These are phyloP conservation scores for Rhizopogon salebrosus DNA, from an alignment of 768 basidiomycete genomes.

Conservation along the genomic window DNA sequence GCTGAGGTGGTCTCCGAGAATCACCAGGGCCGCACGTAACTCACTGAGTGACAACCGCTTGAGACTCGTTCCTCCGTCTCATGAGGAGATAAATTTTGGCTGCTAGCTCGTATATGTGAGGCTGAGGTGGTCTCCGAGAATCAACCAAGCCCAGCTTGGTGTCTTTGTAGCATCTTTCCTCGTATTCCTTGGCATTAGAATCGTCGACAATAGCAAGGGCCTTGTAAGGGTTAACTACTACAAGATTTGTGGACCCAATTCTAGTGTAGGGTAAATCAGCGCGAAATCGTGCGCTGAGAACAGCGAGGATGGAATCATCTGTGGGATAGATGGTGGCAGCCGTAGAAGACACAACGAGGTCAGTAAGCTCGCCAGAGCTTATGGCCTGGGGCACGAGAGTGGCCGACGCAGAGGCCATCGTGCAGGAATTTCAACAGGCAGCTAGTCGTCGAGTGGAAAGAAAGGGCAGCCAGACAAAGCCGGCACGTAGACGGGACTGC, in stretches of 20 bases:
- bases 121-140: conserved; percentile 39
- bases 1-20: conserved; percentile 39
- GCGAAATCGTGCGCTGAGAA: conserved; percentile 53
- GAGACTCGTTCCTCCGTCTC: conserved; percentile 48
- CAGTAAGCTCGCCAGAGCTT: conserved; percentile 42
- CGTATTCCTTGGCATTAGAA: conserved; percentile 51
- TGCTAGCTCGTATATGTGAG: conserved; percentile 61
- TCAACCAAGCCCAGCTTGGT: conserved; percentile 36
- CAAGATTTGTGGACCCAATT: conserved; percentile 41
- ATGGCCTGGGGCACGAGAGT: conserved; percentile 31
- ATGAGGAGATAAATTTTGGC: conserved; percentile 55
- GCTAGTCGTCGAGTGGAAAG: conserved; percentile 9
- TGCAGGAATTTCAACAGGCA: conserved; percentile 10
- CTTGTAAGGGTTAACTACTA: conserved; percentile 60
- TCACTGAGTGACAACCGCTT: conserved; percentile 54
- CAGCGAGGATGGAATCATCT: conserved; percentile 51
- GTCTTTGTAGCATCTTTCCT: conserved; percentile 50
- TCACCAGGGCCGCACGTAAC: conserved; percentile 27
- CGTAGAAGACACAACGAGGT: conserved; percentile 35
- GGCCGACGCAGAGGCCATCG: conserved; percentile 37
- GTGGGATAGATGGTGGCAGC: conserved; percentile 44
- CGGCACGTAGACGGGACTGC: conserved; percentile 5
- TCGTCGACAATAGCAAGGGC: conserved; percentile 53
- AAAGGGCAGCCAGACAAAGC: conserved; percentile 6
- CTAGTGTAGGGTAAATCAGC: conserved; percentile 53